Evolutionary conservation across 163 green algal genomes (phyloP).

Genomic region (Chlorella variabilis): DNA sequence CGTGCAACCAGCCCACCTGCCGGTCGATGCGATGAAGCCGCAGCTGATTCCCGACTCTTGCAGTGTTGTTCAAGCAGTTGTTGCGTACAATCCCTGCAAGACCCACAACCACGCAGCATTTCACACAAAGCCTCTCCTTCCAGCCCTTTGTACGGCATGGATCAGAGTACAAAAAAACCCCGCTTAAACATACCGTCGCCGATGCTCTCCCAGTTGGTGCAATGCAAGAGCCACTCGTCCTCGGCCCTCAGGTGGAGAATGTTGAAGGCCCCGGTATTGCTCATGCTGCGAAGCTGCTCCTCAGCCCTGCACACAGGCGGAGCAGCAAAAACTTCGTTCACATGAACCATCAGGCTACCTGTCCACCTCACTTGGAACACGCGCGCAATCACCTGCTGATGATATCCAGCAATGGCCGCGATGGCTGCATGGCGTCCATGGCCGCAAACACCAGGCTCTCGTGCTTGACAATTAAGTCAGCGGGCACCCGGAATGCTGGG

Average conservation of each 20-base stretch:
- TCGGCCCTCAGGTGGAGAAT: conserved; percentile 60
- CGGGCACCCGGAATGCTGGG: background rate
- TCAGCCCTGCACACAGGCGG: background rate
- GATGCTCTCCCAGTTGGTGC: conserved; percentile 33
- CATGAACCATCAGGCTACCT: no score
- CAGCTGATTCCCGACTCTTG: background rate
- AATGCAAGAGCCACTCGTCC: conserved; percentile 59
- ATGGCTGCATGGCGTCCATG: conserved; percentile 26
- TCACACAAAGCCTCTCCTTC: background rate
- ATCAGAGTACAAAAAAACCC: no score
- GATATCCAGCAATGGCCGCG: background rate
- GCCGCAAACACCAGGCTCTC: conserved; percentile 28
- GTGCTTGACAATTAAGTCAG: conserved; percentile 2
- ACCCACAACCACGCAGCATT: background rate
- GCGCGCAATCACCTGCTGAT: background rate
- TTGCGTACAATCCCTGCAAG: conserved; percentile 18
- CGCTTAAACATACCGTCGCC: background rate
- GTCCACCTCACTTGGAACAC: background rate
- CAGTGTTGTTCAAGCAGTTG: conserved; percentile 31
- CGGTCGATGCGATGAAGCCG: background rate
- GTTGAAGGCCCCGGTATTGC: conserved; percentile 42
- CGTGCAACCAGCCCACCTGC: background rate
- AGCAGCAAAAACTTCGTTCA: background rate
- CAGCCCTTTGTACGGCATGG: no score
- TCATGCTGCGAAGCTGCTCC: background rate